Percentiles rank a stretch among this genome's conserved stretches.
phyloP scores from a whole-genome alignment of 2,329 filamentous ascomycete species.

The Colletotrichum truncatum region DNA sequence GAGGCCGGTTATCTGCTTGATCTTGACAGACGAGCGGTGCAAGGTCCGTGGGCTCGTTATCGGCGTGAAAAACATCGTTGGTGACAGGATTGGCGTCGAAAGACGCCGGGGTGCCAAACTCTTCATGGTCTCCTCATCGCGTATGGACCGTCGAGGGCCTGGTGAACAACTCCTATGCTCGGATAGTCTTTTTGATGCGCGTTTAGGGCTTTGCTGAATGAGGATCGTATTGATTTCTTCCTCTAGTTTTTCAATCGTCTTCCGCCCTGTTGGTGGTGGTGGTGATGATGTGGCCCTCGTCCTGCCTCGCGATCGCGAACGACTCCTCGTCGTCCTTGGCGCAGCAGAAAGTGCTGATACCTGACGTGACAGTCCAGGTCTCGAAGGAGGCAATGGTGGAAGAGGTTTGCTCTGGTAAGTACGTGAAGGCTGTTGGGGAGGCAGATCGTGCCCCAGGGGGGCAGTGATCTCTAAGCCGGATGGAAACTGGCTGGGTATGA shows the following conservation, averaged over 20 bases:
- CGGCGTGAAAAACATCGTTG: background rate
- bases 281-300: background rate
- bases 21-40: slow-evolving; percentile 47
- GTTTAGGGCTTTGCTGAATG: slow-evolving; percentile 17
- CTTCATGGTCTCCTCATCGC: slow-evolving; percentile 1
- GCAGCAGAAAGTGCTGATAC: slow-evolving; percentile 15
- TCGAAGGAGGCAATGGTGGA: slow-evolving; percentile 34
- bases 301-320: slow-evolving; percentile 19
- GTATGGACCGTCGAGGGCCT: background rate
- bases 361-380: slow-evolving; percentile 10
- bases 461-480: slow-evolving; percentile 33
- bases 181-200: background rate
- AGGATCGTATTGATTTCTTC: slow-evolving; percentile 24
- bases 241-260: slow-evolving; percentile 9
- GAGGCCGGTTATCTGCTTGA: slow-evolving; percentile 52
- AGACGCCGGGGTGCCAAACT: slow-evolving; percentile 16
- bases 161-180: slow-evolving; percentile 24
- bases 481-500: slow-evolving; percentile 24
- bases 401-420: slow-evolving; percentile 38
- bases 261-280: background rate
- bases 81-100: background rate
- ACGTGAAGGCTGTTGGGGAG: slow-evolving; percentile 27
- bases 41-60: slow-evolving; percentile 30
- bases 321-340: slow-evolving; percentile 5
- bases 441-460: slow-evolving; percentile 31